Percentiles rank a stretch among this genome's conserved stretches.
phyloP scores from a whole-genome alignment of 257 asterid species.

The Solanum microdontum region DNA sequence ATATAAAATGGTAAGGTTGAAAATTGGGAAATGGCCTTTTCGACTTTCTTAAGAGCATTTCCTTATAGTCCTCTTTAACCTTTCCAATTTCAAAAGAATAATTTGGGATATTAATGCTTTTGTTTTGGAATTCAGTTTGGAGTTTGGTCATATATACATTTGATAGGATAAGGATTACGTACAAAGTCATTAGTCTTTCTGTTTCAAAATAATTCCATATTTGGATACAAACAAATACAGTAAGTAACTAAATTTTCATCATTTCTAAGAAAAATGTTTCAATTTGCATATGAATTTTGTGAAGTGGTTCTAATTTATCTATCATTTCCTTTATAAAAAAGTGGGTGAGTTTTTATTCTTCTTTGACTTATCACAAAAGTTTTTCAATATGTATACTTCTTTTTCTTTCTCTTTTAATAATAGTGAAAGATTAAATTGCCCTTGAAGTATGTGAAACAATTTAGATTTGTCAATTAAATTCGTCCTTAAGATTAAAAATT shows the following conservation, averaged over 20 bases:
- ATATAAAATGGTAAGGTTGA: background rate
- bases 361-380: background rate
- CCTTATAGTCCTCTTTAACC: background rate
- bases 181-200: background rate
- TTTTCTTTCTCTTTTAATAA: background rate
- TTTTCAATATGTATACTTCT: background rate
- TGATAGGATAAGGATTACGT: background rate
- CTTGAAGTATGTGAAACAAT: background rate
- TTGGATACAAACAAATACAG: background rate
- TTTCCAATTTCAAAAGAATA: background rate
- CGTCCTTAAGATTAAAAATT: background rate
- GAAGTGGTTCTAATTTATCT: background rate
- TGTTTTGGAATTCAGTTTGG: background rate
- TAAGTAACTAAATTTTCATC: background rate
- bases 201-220: background rate
- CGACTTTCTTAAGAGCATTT: background rate
- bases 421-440: background rate
- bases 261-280: background rate
- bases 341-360: background rate
- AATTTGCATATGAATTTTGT: background rate
- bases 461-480: too few relatives aligned
- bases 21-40: background rate
- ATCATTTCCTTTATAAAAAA: background rate
- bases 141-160: background rate
- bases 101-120: background rate